phyloP scores from a whole-genome alignment of 257 asterid genomes.

The Fraxinus excelsior region DNA sequence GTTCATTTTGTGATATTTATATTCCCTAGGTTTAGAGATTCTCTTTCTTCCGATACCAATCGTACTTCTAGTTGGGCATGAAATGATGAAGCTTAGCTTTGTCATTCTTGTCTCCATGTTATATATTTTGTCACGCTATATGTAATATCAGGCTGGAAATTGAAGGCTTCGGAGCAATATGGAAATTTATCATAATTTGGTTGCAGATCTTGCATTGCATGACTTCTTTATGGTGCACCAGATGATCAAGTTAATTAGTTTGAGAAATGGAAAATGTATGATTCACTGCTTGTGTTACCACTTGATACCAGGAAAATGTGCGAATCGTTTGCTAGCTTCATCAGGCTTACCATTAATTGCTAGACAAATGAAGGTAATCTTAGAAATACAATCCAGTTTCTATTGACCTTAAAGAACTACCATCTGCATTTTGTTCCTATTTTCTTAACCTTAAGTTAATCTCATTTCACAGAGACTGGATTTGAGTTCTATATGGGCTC shows the following conservation, averaged over 20 bases:
- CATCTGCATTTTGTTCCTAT: constrained; percentile 15
- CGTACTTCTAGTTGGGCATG: neutral
- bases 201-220: neutral
- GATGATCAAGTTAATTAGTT: constrained; percentile 1
- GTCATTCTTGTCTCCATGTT: neutral
- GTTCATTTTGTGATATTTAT: neutral
- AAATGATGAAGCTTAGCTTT: neutral
- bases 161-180: neutral
- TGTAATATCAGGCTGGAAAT: neutral
- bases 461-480: constrained; percentile 61
- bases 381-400: constrained; percentile 18
- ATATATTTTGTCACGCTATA: neutral
- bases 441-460: constrained; percentile 20
- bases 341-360: constrained; percentile 97
- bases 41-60: neutral
- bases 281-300: constrained; percentile 11
- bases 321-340: constrained; percentile 80
- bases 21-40: neutral
- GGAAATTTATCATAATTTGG: neutral
- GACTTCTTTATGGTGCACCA: constrained; percentile 14
- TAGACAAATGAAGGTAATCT: constrained; percentile 88
- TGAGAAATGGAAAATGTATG: neutral
- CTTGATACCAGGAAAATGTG: constrained; percentile 85
- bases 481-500: constrained; percentile 95
- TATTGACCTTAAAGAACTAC: constrained; percentile 7